Evolutionary conservation across 441 rosid genomes (phyloP), one percentile per base, ranked within the genome.

Genomic region (Biscutella laevigata): DNA sequence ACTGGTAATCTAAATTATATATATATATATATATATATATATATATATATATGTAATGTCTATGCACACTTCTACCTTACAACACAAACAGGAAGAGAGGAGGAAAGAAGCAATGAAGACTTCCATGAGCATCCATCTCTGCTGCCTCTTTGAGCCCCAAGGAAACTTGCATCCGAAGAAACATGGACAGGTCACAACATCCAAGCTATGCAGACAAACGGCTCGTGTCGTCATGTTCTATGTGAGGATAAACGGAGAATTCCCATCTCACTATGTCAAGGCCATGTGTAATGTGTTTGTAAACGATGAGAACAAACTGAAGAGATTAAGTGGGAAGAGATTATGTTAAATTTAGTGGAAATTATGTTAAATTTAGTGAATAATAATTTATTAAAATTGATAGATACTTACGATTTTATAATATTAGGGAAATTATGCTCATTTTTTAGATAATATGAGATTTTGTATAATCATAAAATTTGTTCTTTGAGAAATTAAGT

Each of bases 101-200:
- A 3, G 13, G 30, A 6, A 26, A 19, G 15, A 12, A 28, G 11
- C 39, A 37, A 59, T 38, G 56, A 59, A 47, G 19, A 24, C 16
- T 19, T 38, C 25, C 11, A 29, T 21, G 25, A 38, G 39, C 40
- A 29, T 39, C 40, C 32, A 44, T 48, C 12, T 37, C 41, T 37
- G 19, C 40, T 27, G 10, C 25, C n/a, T 48, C 47, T 19, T 37
- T 22, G 12, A 56, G 26, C 61, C 22, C 8, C 19, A 28, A 25
- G 26, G 55, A 59, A 47, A 47, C 29, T 37, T 59, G 64, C 55
- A 59, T 59, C 27, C 3, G 22, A 27, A 59, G 55, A 47, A 47
- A 47, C 55, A 35, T 47, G 6, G 7, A 28, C 15, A 36, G 30
- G 29, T 36, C 45, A 2, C 55, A 35, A 37, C n/a, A 46, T 2